Evolutionary conservation across 257 asterid species (phyloP).

Genomic region (Solanum bulbocastanum): DNA sequence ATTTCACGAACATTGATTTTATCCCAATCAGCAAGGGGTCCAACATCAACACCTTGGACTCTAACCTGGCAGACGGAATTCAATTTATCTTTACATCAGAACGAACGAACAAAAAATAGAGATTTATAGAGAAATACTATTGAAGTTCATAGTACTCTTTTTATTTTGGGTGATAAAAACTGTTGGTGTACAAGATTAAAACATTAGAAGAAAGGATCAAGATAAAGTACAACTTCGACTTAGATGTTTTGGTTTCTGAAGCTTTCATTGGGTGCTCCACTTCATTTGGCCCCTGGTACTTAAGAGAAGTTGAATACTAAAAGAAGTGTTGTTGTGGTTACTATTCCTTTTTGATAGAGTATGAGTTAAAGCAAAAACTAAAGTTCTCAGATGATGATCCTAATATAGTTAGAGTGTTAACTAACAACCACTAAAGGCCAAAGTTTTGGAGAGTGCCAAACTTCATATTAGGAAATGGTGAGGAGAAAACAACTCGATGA

Average conservation of each 20-base stretch:
- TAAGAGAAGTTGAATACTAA: slow-evolving; percentile 49
- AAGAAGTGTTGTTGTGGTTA: neutral
- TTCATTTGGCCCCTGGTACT: slow-evolving; percentile 69
- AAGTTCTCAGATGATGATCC: neutral
- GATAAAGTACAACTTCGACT: slow-evolving; percentile 32
- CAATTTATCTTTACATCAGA: too few species aligned
- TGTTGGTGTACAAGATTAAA: neutral
- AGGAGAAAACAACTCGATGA: neutral
- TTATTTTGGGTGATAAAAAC: neutral
- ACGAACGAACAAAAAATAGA: accelerated
- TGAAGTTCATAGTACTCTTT: neutral
- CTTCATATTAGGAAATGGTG: neutral
- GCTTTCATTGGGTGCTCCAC: slow-evolving; percentile 54
- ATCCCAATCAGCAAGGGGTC: too few species aligned
- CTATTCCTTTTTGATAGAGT: neutral
- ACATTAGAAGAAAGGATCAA: neutral
- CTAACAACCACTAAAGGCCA: neutral
- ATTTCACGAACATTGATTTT: too few species aligned
- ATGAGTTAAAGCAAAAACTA: neutral
- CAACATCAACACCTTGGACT: too few species aligned
- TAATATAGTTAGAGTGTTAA: neutral
- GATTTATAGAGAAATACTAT: neutral
- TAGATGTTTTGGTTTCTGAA: slow-evolving; percentile 53
- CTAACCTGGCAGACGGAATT: too few species aligned
- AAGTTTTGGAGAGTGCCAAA: neutral